Evolutionary conservation across 2,329 filamentous ascomycete species (phyloP).

Genomic region (Clathrospora elynae): DNA sequence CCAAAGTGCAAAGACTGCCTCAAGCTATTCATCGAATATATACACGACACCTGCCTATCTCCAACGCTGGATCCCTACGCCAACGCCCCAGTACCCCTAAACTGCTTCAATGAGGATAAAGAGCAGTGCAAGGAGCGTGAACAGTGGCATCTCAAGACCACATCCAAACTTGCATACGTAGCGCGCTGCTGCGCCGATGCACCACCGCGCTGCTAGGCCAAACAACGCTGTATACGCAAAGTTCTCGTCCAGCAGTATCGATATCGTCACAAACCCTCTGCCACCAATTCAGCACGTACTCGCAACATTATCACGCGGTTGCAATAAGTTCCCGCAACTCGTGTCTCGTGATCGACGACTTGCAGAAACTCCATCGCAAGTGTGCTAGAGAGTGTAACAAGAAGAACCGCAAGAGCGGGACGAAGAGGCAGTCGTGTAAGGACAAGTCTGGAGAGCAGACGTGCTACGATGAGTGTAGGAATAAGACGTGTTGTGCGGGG

Average conservation of each 20-base stretch:
- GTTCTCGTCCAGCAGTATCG: too few species aligned
- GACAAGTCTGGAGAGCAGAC: not conserved
- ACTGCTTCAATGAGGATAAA: not conserved
- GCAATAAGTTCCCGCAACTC: not conserved
- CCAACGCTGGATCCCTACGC: not conserved
- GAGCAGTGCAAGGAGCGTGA: not conserved
- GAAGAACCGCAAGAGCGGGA: not conserved
- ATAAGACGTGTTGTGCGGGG: conserved; percentile 1
- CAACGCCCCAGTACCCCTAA: not conserved
- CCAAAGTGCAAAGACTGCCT: not conserved
- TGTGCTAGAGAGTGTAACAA: not conserved
- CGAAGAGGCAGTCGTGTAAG: not conserved
- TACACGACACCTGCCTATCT: conserved; percentile 1
- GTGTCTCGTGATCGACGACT: not conserved
- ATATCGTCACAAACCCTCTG: too few species aligned
- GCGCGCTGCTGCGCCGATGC: not conserved
- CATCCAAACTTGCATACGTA: not conserved
- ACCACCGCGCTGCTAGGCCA: too few species aligned
- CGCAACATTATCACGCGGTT: not conserved
- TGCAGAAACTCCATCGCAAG: not conserved
- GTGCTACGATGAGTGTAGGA: not conserved
- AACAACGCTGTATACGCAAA: too few species aligned
- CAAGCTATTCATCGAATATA: not conserved
- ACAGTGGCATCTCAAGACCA: not conserved
- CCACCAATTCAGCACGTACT: too few species aligned